These are phyloP conservation scores for Xylaria sp. DNA, from an alignment of 2,329 filamentous ascomycete species.

Conservation along the genomic window DNA sequence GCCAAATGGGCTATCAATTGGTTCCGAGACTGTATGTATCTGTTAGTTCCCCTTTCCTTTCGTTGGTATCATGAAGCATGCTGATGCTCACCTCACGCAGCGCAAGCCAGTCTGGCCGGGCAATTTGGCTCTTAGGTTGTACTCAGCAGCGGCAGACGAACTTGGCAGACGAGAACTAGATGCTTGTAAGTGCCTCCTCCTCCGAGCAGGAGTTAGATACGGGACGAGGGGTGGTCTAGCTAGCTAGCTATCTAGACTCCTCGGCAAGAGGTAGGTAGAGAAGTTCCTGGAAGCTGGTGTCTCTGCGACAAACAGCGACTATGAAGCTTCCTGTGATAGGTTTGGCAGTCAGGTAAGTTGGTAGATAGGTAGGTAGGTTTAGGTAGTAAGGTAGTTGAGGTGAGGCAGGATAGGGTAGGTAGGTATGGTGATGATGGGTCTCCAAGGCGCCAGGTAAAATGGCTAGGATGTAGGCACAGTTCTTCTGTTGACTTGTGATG, in stretches of 20 bases:
- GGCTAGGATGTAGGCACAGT: slow-evolving; percentile 13
- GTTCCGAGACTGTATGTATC: slow-evolving; percentile 48
- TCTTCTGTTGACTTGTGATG: slow-evolving; percentile 17
- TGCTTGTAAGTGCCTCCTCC: slow-evolving; percentile 31
- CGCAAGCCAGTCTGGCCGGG: slow-evolving; percentile 43
- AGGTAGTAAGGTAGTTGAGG: slow-evolving; percentile 17
- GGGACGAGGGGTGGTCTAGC: neutral
- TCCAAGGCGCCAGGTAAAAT: slow-evolving; percentile 15
- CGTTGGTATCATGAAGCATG: too few species aligned
- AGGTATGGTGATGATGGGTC: slow-evolving; percentile 21
- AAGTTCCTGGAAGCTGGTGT: slow-evolving; percentile 7
- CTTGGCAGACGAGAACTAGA: slow-evolving; percentile 39
- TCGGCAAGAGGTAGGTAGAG: slow-evolving; percentile 3
- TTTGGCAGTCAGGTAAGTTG: slow-evolving; percentile 18
- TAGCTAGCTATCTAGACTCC: slow-evolving; percentile 8
- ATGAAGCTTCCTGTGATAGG: neutral
- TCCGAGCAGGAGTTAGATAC: slow-evolving; percentile 15
- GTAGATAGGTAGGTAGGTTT: slow-evolving; percentile 2
- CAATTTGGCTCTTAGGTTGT: slow-evolving; percentile 33
- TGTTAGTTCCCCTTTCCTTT: slow-evolving; percentile 23
- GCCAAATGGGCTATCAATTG: slow-evolving; percentile 41
- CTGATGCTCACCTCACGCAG: slow-evolving; percentile 42
- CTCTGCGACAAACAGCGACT: slow-evolving; percentile 14
- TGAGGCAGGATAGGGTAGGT: slow-evolving; percentile 21
- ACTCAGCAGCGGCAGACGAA: slow-evolving; percentile 39